Evolutionary conservation across 257 asterid species (phyloP).

Genomic region (Gentiana dahurica): DNA sequence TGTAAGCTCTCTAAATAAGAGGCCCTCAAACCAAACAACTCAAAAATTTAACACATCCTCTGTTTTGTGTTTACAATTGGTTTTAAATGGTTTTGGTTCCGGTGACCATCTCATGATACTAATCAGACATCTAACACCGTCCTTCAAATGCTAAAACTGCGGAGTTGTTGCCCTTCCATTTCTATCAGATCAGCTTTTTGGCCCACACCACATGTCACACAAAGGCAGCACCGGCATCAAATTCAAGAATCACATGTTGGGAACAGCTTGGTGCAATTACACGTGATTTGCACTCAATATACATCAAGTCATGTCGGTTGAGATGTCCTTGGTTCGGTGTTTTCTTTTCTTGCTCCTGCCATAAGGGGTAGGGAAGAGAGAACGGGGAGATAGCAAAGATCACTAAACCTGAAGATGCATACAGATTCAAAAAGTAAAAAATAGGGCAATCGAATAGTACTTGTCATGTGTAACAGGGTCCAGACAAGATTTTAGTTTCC

Average conservation of each 20-base stretch:
- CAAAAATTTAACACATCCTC: no score
- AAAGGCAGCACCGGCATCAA: no score
- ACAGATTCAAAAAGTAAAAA: neutral
- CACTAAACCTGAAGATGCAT: neutral
- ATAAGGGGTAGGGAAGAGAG: neutral
- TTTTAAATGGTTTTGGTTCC: no score
- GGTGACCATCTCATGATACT: no score
- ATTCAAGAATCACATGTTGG: neutral
- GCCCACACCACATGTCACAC: no score
- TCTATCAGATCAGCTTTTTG: no score
- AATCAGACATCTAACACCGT: no score
- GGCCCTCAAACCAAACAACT: no score
- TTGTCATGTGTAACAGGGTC: conserved; percentile 92
- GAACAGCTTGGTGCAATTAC: neutral
- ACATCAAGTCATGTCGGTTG: conserved; percentile 27
- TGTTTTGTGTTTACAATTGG: no score
- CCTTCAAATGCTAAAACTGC: no score
- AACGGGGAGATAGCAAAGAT: neutral
- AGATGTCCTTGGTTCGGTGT: conserved; percentile 75
- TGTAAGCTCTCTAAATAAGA: no score
- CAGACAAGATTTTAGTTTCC: conserved; percentile 88
- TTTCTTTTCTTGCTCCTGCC: conserved; percentile 93
- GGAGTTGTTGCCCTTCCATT: no score
- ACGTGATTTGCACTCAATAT: conserved; percentile 10
- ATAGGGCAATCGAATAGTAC: conserved; percentile 31